These are phyloP conservation scores for Phellopilus nigrolimitatus DNA, from an alignment of 1,284 basidiomycete species.

Conservation along the genomic window DNA sequence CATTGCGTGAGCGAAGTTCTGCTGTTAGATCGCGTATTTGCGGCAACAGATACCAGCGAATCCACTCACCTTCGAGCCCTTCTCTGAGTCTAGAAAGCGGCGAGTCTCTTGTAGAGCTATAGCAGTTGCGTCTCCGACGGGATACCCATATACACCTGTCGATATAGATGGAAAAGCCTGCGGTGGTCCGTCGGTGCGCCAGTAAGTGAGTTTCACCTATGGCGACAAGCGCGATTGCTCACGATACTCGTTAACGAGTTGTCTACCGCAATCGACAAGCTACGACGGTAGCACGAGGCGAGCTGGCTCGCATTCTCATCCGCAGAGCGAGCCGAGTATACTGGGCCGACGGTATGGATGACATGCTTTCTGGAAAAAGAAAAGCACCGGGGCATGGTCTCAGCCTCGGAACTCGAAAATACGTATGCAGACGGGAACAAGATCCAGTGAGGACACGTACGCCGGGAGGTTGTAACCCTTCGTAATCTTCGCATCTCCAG, in stretches of 20 bases:
- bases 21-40: not conserved
- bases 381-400: too few species aligned
- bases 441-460: conserved; percentile 40
- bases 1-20: not conserved
- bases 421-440: not conserved
- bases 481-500: conserved; percentile 84
- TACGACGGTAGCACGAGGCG: conserved; percentile 67
- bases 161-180: conserved; percentile 80
- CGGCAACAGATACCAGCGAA: conserved; percentile 1
- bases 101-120: conserved; percentile 62
- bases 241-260: conserved; percentile 66
- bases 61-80: conserved; percentile 43
- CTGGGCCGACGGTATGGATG: conserved; percentile 89
- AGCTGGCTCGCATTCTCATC: conserved; percentile 53
- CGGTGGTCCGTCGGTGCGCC: conserved; percentile 19
- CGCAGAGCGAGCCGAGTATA: conserved; percentile 48
- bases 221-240: conserved; percentile 23
- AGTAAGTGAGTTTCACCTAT: conserved; percentile 3
- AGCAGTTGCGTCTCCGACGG: conserved; percentile 64
- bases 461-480: conserved; percentile 65
- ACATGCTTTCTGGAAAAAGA: conserved; percentile 69
- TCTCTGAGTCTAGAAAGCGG: conserved; percentile 50
- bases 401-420: not conserved
- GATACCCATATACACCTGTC: conserved; percentile 78
- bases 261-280: conserved; percentile 58